Evolutionary conservation across 495 filamentous ascomycete genomes (phyloP), one percentile per base, ranked within the genome.

Genomic region (Penicillium crystallinum): DNA sequence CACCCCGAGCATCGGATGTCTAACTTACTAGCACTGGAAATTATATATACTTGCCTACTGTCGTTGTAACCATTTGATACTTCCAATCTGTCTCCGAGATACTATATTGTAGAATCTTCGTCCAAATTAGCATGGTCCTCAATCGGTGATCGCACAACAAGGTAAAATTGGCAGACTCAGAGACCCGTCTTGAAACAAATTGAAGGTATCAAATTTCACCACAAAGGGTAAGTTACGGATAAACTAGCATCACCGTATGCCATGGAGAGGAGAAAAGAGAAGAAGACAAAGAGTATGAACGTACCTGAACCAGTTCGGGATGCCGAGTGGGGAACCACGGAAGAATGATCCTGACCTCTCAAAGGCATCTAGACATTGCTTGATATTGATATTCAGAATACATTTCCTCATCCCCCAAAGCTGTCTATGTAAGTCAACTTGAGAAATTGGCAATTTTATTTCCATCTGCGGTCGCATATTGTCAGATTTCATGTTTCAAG

Each of bases 101-200:
- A 14, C 33, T 35, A 34, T 7, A 27, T 31, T 31, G 6, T 31
- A 31, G 4, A 39, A 3, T 11, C 47, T 50, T 50, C 10, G 22
- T 11, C 29, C 8, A 6, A 10, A 31, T 55, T 36, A 49, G 52
- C 31, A 19, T 19, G 15, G 38, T 11, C 22, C n/a, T 33, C 12
- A 5, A 45, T 17, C 6, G 15, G 12, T 2, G 41, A 49, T 6
- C 39, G 12, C 14, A 50, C 31, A 41, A 29, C 29, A 34, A 29
- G 27, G 36, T 27, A 25, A 46, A 18, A 43, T 27, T 29, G 27
- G 40, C 33, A 52, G 46, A 49, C 55, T 61, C 58, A 61, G 58
- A 61, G 55, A 61, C 58, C 58, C 58, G 55, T 61, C 58, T 61
- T 58, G 58, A 61, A 61, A 61, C 55, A 55, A 58, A 50, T 38